Base-by-base conservation (phyloP, 768 basidiomycete species). In the Tulasnella sp. region DNA sequence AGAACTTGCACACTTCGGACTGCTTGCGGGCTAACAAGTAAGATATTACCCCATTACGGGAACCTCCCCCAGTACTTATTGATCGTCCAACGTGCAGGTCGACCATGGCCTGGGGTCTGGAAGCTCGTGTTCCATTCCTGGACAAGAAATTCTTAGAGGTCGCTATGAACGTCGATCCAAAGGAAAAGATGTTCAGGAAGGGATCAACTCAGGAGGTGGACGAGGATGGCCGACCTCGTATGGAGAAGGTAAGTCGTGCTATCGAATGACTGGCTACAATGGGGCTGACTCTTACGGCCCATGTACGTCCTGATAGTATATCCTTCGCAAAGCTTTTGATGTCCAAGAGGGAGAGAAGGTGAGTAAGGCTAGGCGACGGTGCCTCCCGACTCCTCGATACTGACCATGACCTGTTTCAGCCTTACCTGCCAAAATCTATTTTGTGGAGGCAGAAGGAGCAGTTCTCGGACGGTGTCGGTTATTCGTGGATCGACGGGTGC, bases 371-470 rank as follows among this genome's bases (percentile, higher is more conserved):
- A 58, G 17, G 22, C 14, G 40, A 31, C 36, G n/a, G 19, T 45
- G 42, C 19, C 5, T 49, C 22, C n/a, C 4, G 22, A n/a, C 1
- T 22, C 14, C 36, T 36, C n/a, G 25, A 17, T 38, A 64, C 42
- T 69, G 37, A 36, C 40, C 19, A 19, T 1, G 17, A 7, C 14
- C 38, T n/a, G 22, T 15, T 19, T 34, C 80, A 94, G 91, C 91
- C 94, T 1, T 99, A 99, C 84, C 89, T 99, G 72, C 97, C 97
- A 15, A 87, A 87, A 76, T 93, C 93, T 19, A 98, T 99, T 80
- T 86, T 99, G 54, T 99, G 97, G 97, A 88, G 97, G 76, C 97
- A 99, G 83, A 99, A 99, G 83, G 97, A 99, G 84, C 96, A 99
- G 81, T 99, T 99, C 85, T 98, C 96, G 1, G 97, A 99, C 81